Conservation (phyloP, 768 basidiomycete species). For the Pleurotus ostreatus region DNA sequence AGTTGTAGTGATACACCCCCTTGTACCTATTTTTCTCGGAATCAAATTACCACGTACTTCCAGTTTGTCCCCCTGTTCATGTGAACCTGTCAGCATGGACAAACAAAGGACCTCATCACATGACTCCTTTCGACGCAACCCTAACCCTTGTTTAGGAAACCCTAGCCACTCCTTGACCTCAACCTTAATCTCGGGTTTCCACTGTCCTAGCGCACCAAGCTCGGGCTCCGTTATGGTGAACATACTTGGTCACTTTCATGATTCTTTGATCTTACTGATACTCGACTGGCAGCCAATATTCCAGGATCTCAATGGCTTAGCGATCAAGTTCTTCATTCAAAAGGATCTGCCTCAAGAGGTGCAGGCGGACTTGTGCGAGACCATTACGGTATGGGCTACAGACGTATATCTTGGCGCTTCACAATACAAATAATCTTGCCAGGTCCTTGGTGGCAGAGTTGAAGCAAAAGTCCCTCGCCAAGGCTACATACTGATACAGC, state of each 20-base stretch:
- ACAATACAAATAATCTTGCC: slow-evolving; percentile 3
- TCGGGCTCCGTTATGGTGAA: neutral
- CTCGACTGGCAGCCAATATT: slow-evolving; percentile 49
- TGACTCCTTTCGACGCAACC: neutral
- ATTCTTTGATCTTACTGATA: neutral
- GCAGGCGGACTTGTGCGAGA: slow-evolving; percentile 70
- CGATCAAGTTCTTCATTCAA: slow-evolving; percentile 83
- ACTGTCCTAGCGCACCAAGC: neutral
- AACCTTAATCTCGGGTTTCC: slow-evolving; percentile 49
- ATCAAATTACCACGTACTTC: too few species aligned
- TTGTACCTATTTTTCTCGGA: neutral
- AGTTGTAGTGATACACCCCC: slow-evolving; percentile 18
- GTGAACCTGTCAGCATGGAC: slow-evolving; percentile 11
- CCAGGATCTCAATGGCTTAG: slow-evolving; percentile 60
- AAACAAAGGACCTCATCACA: slow-evolving; percentile 28
- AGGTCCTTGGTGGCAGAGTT: slow-evolving; percentile 75
- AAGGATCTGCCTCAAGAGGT: slow-evolving; percentile 68
- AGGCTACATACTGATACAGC: slow-evolving; percentile 71
- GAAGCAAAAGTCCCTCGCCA: slow-evolving; percentile 75
- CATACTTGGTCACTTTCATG: neutral
- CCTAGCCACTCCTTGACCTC: slow-evolving; percentile 22
- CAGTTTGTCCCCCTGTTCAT: too few species aligned
- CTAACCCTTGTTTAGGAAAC: slow-evolving; percentile 3
- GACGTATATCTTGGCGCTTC: neutral
- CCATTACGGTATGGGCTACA: slow-evolving; percentile 52